phyloP scores from a whole-genome alignment of 208 protist genomes.

The Herpetomonas samuelpessoai region DNA sequence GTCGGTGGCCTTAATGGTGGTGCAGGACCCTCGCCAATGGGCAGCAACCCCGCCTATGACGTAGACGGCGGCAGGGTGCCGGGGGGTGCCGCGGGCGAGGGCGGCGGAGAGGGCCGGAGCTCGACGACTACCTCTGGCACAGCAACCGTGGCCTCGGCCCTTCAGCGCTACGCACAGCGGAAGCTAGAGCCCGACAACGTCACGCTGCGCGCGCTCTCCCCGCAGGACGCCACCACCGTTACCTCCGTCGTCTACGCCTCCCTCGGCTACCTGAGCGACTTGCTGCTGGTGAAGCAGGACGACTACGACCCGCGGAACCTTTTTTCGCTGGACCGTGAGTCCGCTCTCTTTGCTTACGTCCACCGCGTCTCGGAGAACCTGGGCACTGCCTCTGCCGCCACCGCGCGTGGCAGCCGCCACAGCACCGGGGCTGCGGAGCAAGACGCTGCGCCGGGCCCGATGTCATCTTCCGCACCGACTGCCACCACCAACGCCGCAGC shows the following conservation, averaged over 20 bases:
- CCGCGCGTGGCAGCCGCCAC: neutral
- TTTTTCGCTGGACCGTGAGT: constrained; percentile 61
- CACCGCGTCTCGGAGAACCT: constrained; percentile 33
- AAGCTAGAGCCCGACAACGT: constrained; percentile 33
- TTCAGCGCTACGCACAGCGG: constrained; percentile 4
- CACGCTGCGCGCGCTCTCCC: constrained; percentile 43
- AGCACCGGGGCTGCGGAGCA: neutral
- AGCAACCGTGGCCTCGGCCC: neutral
- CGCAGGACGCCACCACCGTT: constrained; percentile 57
- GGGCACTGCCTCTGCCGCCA: constrained; percentile 14
- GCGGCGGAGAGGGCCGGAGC: neutral
- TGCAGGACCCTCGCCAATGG: no score
- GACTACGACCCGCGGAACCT: constrained; percentile 69
- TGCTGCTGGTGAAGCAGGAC: constrained; percentile 75
- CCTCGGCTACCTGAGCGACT: constrained; percentile 61
- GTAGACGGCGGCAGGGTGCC: neutral
- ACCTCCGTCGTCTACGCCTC: constrained; percentile 57
- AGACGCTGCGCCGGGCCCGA: no score
- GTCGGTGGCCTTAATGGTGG: no score
- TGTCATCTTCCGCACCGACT: no score
- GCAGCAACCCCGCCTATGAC: neutral
- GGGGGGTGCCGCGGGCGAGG: neutral
- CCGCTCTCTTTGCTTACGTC: constrained; percentile 38
- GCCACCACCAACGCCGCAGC: no score
- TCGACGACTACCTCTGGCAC: neutral